Evolutionary conservation across 768 basidiomycete genomes (phyloP).

Genomic region (Suillus plorans): DNA sequence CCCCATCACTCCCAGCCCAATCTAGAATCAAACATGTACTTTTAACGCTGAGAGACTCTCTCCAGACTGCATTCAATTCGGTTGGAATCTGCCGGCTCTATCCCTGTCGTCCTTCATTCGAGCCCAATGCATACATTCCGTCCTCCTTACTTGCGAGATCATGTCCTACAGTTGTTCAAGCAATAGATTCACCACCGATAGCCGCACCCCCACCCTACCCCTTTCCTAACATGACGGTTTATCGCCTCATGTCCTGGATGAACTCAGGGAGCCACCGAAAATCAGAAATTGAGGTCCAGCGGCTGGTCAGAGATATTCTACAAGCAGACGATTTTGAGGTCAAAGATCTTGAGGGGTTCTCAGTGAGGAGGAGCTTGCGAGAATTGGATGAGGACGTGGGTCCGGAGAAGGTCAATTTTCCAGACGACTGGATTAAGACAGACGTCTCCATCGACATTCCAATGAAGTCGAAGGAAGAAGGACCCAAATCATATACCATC

Average conservation of each 20-base stretch:
- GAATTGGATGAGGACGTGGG: neutral
- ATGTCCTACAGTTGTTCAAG: neutral
- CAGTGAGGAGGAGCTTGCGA: neutral
- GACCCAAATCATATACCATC: neutral
- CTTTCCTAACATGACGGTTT: neutral
- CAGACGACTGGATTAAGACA: no score
- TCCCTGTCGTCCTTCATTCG: neutral
- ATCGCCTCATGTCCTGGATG: constrained; percentile 6
- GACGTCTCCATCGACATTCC: no score
- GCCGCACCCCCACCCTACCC: constrained; percentile 1
- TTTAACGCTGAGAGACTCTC: neutral
- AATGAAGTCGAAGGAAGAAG: neutral
- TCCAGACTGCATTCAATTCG: neutral
- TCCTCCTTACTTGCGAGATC: neutral
- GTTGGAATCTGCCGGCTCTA: neutral
- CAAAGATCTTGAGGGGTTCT: neutral
- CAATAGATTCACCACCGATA: no score
- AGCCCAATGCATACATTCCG: neutral
- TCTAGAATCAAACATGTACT: neutral
- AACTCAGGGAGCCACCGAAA: neutral
- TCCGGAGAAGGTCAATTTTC: neutral
- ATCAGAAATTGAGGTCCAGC: neutral
- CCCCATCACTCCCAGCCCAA: neutral
- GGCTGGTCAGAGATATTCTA: constrained; percentile 1
- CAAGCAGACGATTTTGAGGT: constrained; percentile 1